Percentiles rank a stretch among this genome's conserved stretches.
These are phyloP conservation scores for Stephanodiscus triporus DNA, from an alignment of 108 stramenopile species.

Conservation along the genomic window DNA sequence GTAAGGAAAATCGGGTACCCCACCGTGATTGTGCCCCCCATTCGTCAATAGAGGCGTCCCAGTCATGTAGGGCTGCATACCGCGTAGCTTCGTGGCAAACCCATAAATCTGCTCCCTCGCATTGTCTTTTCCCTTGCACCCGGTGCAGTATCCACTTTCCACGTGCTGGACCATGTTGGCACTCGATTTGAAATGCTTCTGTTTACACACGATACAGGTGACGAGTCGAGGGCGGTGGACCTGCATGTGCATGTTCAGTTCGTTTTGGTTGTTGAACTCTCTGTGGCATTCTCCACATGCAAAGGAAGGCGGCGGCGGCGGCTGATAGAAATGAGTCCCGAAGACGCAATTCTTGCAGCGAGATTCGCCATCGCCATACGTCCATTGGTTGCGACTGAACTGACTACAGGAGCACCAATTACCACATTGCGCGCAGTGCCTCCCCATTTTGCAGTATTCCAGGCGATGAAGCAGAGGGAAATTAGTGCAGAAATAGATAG, in stretches of 20 bases:
- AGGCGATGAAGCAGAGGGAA: neutral
- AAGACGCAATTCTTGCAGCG: slow-evolving; percentile 70
- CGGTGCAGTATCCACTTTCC: slow-evolving; percentile 68
- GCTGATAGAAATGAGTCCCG: no score
- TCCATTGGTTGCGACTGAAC: slow-evolving; percentile 72
- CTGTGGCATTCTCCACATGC: slow-evolving; percentile 57
- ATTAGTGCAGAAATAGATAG: neutral
- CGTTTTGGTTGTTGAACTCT: slow-evolving; percentile 53
- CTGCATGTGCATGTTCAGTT: slow-evolving; percentile 79
- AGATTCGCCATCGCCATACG: slow-evolving; percentile 57
- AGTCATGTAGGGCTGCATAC: slow-evolving; percentile 55
- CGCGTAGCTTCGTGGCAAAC: slow-evolving; percentile 41
- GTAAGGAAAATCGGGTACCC: slow-evolving; percentile 68
- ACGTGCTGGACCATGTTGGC: slow-evolving; percentile 82
- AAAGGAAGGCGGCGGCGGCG: neutral
- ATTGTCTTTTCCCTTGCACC: slow-evolving; percentile 58
- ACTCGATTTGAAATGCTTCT: slow-evolving; percentile 56
- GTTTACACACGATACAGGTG: slow-evolving; percentile 72
- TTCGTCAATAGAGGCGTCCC: slow-evolving; percentile 54
- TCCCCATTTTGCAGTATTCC: slow-evolving; percentile 45
- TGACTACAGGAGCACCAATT: slow-evolving; percentile 13
- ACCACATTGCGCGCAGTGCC: slow-evolving; percentile 54
- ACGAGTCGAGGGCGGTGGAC: slow-evolving; percentile 73
- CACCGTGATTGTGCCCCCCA: slow-evolving; percentile 26
- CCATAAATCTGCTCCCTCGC: slow-evolving; percentile 69